Evolutionary conservation across 768 basidiomycete species (phyloP).

Genomic region (Hygrocybe punicea): DNA sequence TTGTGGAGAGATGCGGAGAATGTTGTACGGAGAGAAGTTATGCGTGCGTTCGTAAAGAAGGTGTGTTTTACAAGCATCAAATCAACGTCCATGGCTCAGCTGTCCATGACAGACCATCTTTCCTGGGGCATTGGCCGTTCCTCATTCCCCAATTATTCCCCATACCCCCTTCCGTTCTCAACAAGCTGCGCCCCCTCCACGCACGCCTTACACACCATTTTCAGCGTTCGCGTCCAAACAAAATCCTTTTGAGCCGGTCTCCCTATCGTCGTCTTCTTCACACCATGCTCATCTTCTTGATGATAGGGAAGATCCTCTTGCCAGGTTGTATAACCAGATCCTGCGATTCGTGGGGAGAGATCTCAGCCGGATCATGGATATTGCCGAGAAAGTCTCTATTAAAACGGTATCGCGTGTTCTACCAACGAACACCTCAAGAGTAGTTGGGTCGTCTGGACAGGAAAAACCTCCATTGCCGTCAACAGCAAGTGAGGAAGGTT

Average conservation of each 20-base stretch:
- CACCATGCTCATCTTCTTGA: constrained; percentile 56
- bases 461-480: background rate
- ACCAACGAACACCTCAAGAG: background rate
- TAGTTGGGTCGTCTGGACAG: background rate
- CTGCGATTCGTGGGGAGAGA: constrained; percentile 79
- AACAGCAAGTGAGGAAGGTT: constrained; percentile 41
- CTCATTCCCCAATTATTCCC: constrained; percentile 73
- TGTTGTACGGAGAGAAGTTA: constrained; percentile 67
- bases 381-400: constrained; percentile 61
- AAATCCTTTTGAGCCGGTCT: constrained; percentile 51
- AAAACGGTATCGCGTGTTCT: constrained; percentile 38
- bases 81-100: constrained; percentile 3
- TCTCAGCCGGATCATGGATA: constrained; percentile 67
- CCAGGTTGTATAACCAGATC: constrained; percentile 75
- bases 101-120: constrained; percentile 60
- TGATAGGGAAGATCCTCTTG: constrained; percentile 63
- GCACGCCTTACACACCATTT: constrained; percentile 52
- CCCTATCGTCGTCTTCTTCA: constrained; percentile 22
- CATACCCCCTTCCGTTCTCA: constrained; percentile 60
- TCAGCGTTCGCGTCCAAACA: constrained; percentile 52
- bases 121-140: constrained; percentile 59
- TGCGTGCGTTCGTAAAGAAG: constrained; percentile 74
- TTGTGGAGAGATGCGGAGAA: constrained; percentile 90
- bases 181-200: constrained; percentile 29
- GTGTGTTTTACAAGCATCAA: constrained; percentile 36